Evolutionary conservation across 2,329 filamentous ascomycete genomes (phyloP).

Genomic region (Myriosclerotinia scirpicola): DNA sequence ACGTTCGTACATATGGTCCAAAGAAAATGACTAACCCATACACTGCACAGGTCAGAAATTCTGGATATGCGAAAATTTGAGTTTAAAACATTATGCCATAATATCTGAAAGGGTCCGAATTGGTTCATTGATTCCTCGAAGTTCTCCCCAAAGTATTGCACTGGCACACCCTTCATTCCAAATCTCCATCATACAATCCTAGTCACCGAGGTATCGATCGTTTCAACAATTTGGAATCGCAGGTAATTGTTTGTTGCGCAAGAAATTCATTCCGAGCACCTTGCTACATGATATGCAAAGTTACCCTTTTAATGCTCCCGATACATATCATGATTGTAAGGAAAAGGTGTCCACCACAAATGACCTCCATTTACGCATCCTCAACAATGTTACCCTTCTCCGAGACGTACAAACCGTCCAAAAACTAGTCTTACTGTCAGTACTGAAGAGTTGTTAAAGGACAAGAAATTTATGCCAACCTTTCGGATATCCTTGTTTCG

Average conservation of each 20-base stretch:
- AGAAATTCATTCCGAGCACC: slow-evolving; percentile 40
- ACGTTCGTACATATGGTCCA: neutral
- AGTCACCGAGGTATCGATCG: slow-evolving; percentile 14
- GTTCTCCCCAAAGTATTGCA: slow-evolving; percentile 12
- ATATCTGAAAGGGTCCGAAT: slow-evolving; percentile 8
- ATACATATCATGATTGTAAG: slow-evolving; percentile 33
- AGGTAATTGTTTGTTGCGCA: slow-evolving; percentile 29
- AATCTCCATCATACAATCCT: slow-evolving; percentile 15
- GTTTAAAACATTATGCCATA: neutral
- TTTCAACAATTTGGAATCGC: slow-evolving; percentile 19
- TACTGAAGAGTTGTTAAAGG: neutral
- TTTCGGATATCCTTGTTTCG: slow-evolving; percentile 99
- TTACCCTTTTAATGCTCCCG: slow-evolving; percentile 32
- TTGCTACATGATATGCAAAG: slow-evolving; percentile 41
- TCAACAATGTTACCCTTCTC: slow-evolving; percentile 95
- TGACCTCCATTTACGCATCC: slow-evolving; percentile 43
- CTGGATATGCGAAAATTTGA: neutral
- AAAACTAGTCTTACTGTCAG: slow-evolving; percentile 63
- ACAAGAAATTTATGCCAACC: slow-evolving; percentile 51
- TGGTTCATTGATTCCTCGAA: slow-evolving; percentile 18
- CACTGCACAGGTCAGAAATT: neutral
- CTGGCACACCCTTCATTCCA: slow-evolving; percentile 15
- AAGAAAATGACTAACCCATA: neutral
- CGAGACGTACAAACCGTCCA: slow-evolving; percentile 99
- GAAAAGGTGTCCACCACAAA: slow-evolving; percentile 31